Conservation (phyloP, 345 rosid species). For the Eucalyptus erythrocorys region DNA sequence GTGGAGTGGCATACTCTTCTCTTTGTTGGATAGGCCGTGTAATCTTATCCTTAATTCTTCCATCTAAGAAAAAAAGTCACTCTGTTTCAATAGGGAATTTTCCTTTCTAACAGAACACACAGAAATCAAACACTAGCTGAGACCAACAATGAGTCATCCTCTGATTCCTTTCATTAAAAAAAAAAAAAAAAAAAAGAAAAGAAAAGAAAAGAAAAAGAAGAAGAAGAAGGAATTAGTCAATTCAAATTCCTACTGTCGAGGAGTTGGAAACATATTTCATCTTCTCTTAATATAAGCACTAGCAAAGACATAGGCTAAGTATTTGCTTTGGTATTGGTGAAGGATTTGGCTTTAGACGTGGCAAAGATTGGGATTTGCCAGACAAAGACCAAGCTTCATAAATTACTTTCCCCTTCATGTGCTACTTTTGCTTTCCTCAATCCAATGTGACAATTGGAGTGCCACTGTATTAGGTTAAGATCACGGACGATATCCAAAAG, state of each 20-base stretch:
- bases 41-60: background rate
- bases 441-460: background rate
- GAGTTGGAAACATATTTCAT: background rate
- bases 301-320: background rate
- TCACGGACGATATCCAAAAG: background rate
- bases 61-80: background rate
- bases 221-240: background rate
- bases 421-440: background rate
- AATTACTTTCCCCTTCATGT: background rate
- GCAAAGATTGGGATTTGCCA: background rate
- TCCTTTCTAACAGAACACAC: background rate
- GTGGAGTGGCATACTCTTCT: background rate
- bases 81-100: background rate
- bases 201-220: background rate
- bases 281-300: background rate
- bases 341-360: background rate
- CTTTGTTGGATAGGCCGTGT: background rate
- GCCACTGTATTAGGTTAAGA: background rate
- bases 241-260: background rate
- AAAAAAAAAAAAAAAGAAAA: background rate
- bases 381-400: background rate
- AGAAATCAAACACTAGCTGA: background rate
- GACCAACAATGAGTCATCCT: background rate
- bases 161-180: background rate
- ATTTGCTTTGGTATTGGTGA: background rate